Percentiles rank a stretch among this genome's conserved stretches.
Conservation (phyloP, 768 basidiomycete species). For the Suillus brevipes region DNA sequence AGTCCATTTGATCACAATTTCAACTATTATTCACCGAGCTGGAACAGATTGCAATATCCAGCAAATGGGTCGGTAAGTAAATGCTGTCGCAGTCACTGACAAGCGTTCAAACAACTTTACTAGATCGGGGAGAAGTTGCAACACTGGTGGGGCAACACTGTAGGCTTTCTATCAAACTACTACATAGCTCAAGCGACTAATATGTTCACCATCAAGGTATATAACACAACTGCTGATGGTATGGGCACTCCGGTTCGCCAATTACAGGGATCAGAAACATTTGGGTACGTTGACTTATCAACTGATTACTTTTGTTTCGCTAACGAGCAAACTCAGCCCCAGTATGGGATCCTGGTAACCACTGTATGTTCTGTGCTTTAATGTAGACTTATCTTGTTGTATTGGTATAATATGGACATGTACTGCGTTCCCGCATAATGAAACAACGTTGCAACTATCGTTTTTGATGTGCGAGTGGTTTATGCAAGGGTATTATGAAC, state of each 20-base stretch:
- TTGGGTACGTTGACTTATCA: slow-evolving; percentile 15
- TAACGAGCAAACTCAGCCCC: slow-evolving; percentile 1
- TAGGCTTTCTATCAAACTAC: background rate
- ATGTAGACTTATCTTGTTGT: slow-evolving; percentile 9
- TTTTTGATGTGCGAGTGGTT: background rate
- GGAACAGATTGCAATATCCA: slow-evolving; percentile 30
- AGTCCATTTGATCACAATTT: slow-evolving; percentile 22
- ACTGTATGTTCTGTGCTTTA: slow-evolving; percentile 7
- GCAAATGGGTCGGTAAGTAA: slow-evolving; percentile 22
- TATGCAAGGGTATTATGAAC: slow-evolving; percentile 13
- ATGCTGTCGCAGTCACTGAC: no score
- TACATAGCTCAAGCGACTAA: no score
- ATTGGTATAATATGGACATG: slow-evolving; percentile 6
- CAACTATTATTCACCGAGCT: background rate
- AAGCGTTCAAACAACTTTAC: background rate
- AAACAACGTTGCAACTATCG: slow-evolving; percentile 7
- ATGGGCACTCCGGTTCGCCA: slow-evolving; percentile 28
- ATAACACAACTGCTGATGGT: slow-evolving; percentile 19
- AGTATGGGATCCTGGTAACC: slow-evolving; percentile 25
- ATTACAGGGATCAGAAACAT: slow-evolving; percentile 24
- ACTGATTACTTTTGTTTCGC: background rate
- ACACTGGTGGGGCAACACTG: slow-evolving; percentile 32
- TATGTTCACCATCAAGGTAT: slow-evolving; percentile 20
- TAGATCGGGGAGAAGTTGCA: slow-evolving; percentile 25
- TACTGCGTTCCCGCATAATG: slow-evolving; percentile 10